Evolutionary conservation across 179 eudicot species (phyloP).

Genomic region (Spinacia oleracea): DNA sequence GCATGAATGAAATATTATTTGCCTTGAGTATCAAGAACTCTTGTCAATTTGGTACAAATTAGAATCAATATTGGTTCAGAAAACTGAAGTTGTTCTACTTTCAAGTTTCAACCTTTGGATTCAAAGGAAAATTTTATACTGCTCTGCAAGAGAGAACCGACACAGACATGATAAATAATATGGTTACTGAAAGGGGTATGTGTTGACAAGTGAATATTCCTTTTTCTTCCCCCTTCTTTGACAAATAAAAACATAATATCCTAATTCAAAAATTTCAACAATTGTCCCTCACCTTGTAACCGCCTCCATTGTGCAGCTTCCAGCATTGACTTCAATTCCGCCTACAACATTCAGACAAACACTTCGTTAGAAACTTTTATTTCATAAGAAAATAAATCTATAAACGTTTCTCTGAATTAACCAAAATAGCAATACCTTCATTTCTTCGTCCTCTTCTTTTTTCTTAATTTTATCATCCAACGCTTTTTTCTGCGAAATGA

Average conservation of each 20-base stretch:
- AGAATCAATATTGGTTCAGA: no score
- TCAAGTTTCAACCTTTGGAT: background rate
- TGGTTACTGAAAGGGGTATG: background rate
- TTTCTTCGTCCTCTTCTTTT: conserved; percentile 88
- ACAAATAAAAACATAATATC: background rate
- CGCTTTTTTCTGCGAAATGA: conserved; percentile 58
- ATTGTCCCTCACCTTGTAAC: conserved; percentile 62
- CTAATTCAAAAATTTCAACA: background rate
- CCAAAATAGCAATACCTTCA: conserved; percentile 49
- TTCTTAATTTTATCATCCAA: conserved; percentile 73
- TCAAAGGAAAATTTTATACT: background rate
- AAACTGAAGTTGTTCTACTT: background rate
- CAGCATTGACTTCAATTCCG: conserved; percentile 69
- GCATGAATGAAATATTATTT: background rate
- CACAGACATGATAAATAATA: background rate
- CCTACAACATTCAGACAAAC: conserved; percentile 44
- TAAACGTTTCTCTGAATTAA: background rate
- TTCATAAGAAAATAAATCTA: no score
- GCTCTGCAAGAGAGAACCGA: background rate
- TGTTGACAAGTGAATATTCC: background rate
- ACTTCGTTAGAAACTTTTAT: background rate
- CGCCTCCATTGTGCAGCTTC: conserved; percentile 97
- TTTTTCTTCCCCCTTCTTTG: background rate
- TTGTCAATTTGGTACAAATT: background rate
- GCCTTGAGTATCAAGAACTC: background rate